Evolutionary conservation across 2,329 filamentous ascomycete species (phyloP), one percentile per base, ranked within the genome.

Genomic region (Penicillium sp.): DNA sequence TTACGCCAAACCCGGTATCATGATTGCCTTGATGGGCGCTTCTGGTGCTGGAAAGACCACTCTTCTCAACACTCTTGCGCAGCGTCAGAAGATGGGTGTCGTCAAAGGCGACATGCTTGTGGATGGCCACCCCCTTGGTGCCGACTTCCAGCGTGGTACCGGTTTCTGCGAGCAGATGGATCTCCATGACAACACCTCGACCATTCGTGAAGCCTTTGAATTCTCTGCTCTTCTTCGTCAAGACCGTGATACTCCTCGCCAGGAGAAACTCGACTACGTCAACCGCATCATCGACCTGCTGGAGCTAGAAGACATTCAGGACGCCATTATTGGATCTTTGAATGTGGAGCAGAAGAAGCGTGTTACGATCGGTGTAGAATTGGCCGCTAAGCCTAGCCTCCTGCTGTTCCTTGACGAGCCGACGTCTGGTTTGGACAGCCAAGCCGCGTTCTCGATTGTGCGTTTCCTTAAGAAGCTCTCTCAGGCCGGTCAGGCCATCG

Each of bases 1-100:
- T 1, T 91, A 87, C 56, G 87, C 83, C 1, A 90, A 89, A 60
- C 88, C 88, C 1, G 88, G 88, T 13, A 70, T 85, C 13, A 83
- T 94, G 79, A 82, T 88, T 38, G 88, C 88, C 0, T 73, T 94
- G 1, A 88, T 93, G 76, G 89, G 89, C 46, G 86, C 85, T 1
- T 88, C 82, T 4, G 87, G 86, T 38, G 88, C 89, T 7, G 89
- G 88, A 9, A 94, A 94, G 70, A 90, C 87, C 0, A 93, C 88
- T 0, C 72, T 94, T 0, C 75, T 94, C 13, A 90, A 93, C 66
- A 88, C 85, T 0, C 69, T 87, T 2, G 83, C 86, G 0, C 86
- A 90, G 60, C 80, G 88, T 3, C 84, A 89, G 63, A 82, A 73
- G 12, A 76, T 74, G 46, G 83, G 85, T 48, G 75, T 84, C 9